These are phyloP conservation scores for Stachybotrys chlorohalonatus DNA, from an alignment of 2,329 filamentous ascomycete genomes.

Conservation along the genomic window DNA sequence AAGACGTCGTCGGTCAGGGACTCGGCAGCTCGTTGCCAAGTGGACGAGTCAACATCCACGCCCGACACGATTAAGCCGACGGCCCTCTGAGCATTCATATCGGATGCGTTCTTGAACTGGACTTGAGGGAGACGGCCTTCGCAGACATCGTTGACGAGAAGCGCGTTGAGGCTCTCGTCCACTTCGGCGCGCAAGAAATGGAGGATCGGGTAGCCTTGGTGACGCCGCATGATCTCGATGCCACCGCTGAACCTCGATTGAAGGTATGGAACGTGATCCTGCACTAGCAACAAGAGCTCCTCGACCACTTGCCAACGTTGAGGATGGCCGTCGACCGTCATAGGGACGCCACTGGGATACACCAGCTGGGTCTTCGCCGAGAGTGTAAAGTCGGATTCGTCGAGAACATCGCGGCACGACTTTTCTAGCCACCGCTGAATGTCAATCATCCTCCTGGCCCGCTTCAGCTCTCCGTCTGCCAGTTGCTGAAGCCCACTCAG, in stretches of 20 bases:
- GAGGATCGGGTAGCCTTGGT: slow-evolving; percentile 42
- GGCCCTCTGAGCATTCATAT: background rate
- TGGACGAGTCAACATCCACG: background rate
- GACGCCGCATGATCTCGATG: slow-evolving; percentile 36
- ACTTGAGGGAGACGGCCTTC: slow-evolving; percentile 12
- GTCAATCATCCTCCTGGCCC: slow-evolving; percentile 38
- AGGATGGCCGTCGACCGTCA: slow-evolving; percentile 41
- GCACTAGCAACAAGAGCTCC: slow-evolving; percentile 28
- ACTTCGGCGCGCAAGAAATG: slow-evolving; percentile 43
- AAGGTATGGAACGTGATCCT: slow-evolving; percentile 27
- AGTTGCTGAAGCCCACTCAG: slow-evolving; percentile 51
- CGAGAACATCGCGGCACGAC: slow-evolving; percentile 49
- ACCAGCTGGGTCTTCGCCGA: slow-evolving; percentile 46
- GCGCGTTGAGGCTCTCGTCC: slow-evolving; percentile 31
- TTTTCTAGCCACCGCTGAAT: slow-evolving; percentile 40
- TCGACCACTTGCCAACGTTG: slow-evolving; percentile 40
- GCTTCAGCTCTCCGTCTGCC: slow-evolving; percentile 30
- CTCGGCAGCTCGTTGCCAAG: background rate
- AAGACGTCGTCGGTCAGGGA: slow-evolving; percentile 26
- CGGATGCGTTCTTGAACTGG: slow-evolving; percentile 1
- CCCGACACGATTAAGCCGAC: background rate
- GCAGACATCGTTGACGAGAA: slow-evolving; percentile 31
- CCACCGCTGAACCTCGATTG: slow-evolving; percentile 23
- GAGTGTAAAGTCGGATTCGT: slow-evolving; percentile 53
- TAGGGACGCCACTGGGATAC: slow-evolving; percentile 42